Conservation (phyloP, 31 red algal species). For the Asparagopsis taxiformis region DNA sequence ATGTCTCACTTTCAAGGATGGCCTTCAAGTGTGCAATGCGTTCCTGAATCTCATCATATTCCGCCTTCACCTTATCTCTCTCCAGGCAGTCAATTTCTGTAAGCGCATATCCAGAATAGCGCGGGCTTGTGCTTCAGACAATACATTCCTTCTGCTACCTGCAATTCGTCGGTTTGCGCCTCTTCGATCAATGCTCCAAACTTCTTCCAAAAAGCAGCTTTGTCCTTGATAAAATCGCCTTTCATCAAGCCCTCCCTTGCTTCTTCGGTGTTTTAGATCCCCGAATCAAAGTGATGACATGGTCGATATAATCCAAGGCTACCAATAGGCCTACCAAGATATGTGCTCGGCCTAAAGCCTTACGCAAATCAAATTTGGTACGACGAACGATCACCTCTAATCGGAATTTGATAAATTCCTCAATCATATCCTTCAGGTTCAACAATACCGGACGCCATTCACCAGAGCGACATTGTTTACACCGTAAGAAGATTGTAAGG, state of each 20-base stretch:
- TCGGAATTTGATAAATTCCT: slow-evolving; percentile 39
- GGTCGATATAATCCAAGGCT: slow-evolving; percentile 6
- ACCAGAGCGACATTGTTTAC: too few species aligned
- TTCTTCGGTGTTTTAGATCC: background rate
- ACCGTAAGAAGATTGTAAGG: too few species aligned
- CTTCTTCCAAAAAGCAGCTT: too few species aligned
- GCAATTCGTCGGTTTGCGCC: background rate
- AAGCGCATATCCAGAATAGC: slow-evolving; percentile 8
- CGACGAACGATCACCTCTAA: slow-evolving; percentile 21
- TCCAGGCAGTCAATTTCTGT: background rate
- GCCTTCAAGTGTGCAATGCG: background rate
- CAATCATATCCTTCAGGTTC: background rate
- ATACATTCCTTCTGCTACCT: background rate
- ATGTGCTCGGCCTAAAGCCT: slow-evolving; percentile 35
- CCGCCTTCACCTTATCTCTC: background rate
- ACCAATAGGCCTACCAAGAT: slow-evolving; percentile 44
- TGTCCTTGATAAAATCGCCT: background rate
- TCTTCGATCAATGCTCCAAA: too few species aligned
- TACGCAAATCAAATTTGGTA: slow-evolving; percentile 26
- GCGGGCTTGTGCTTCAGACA: background rate
- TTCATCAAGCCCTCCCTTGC: background rate
- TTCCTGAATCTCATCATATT: background rate
- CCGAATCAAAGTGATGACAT: slow-evolving; percentile 21
- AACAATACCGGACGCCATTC: too few species aligned
- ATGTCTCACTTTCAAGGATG: background rate